Base-by-base conservation (phyloP, 2,329 filamentous ascomycete species). In the Exophiala lecanii-corni region DNA sequence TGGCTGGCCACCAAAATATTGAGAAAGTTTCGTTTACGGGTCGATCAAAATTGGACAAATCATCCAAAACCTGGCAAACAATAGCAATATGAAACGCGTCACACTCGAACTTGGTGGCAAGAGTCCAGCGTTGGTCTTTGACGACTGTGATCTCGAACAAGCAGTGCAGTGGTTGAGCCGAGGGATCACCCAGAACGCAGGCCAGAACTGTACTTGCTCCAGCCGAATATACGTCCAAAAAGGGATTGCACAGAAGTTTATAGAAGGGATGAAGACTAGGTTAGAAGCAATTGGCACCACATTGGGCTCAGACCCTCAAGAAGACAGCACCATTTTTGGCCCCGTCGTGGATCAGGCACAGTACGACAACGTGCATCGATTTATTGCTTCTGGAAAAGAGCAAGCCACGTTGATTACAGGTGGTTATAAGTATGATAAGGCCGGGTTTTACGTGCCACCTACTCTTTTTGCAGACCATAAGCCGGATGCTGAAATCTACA, bases 41-140 rank as follows among this genome's bases (percentile, higher is more conserved):
- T 26, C 23, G 6, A 12, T 26, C 7, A 12, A 6, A 6, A 26
- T 12, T 26, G 23, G 23, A 26, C 23, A 12, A 6, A 26, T 7
- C 7, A 26, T 26, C 23, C 23, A 7, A 12, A 6, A 26, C 7
- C 6, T 26, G 17, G 65, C 67, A 2, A 58, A 64, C 2, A 60
- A 47, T n/a, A 39, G 58, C 25, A 70, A 67, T 41, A 52, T 70
- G 39, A 80, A 79, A 61, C 78, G 78, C 46, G 75, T 80, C 43
- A 79, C 76, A 1, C 65, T 80, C 5, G 78, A 82, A 60, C 79
- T 76, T 3, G 81, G 81, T 26, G 81, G 81, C 41, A 84, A 84
- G 62, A 79, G 73, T 3, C 79, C 81, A 0, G 64, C 82, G 2
- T 56, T 84, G 7, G 73, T 84, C 4, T 84, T 84, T 46, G 69